Base-by-base conservation (phyloP, 805 yeast species). In the Wickerhamomyces chaumierensis region DNA sequence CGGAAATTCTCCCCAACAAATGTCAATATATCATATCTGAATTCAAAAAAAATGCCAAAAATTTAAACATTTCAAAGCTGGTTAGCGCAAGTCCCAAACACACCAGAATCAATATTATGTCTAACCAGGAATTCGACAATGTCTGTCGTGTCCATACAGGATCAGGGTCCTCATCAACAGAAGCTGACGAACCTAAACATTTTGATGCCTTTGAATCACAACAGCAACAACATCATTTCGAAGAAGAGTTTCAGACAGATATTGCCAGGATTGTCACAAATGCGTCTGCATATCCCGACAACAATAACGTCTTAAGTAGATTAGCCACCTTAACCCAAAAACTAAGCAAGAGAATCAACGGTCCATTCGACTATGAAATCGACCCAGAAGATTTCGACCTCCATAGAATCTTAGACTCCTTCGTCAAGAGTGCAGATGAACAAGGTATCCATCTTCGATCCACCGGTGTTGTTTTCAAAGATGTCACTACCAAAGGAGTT, bases 401-500 rank as follows among this genome's bases (percentile, higher is more conserved):
- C 43, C 33, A 31, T 18, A 54, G 55, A 25, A 48, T 47, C 31
- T 55, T 66, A 21, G 49, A 72, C 38, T 47, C 56, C 21, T 50
- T 54, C 15, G 59, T 68, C 51, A 20, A 34, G 18, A 64, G 65
- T 23, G 60, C 64, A 32, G 61, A 60, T 15, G 66, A 63, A 19
- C 71, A 70, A 48, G 76, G 76, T 25, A 64, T 73, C 34, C 58
- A 60, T 34, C 49, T 61, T 19, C 58, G 73, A 37, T 55, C 61
- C 20, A 51, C 69, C 8, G 75, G 75, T 43, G 63, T 73, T 25
- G 37, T 36, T 7, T 42, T 46, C 35, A 35, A 40, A 28, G 33
- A 40, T 32, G 41, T 46, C 7, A 31, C 29, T 2, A 42, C 44
- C 5, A 20, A 20, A 16, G 36, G 36, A 11, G 33, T 18, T n/a